Evolutionary conservation across 148 eudicot genomes (phyloP).

Genomic region (Rhododendron ovatum): DNA sequence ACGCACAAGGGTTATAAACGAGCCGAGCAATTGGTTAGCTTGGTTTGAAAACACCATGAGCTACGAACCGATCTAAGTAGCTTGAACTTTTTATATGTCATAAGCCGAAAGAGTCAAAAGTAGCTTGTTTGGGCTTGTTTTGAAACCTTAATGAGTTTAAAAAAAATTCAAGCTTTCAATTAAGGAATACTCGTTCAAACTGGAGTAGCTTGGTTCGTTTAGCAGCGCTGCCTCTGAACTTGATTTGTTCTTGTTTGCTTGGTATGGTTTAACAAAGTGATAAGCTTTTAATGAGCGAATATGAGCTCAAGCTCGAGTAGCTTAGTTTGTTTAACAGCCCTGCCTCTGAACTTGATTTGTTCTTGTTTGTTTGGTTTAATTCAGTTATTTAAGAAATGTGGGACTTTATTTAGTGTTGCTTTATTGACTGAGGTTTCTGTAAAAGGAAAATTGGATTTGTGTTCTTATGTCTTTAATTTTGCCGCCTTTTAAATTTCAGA

Average conservation of each 20-base stretch:
- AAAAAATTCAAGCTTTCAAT: not conserved
- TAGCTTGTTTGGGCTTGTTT: not conserved
- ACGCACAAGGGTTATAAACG: not conserved
- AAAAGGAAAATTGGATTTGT: not conserved
- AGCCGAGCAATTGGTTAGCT: not conserved
- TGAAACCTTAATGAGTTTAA: not conserved
- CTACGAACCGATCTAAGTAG: not conserved
- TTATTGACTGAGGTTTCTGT: not conserved
- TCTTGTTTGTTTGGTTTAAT: not conserved
- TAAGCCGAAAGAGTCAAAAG: not conserved
- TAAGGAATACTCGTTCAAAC: not conserved
- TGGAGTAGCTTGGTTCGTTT: not conserved
- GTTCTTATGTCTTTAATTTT: not conserved
- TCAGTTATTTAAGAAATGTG: not conserved
- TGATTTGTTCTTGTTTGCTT: not conserved
- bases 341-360: not conserved
- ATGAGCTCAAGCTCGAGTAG: not conserved
- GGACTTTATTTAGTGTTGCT: not conserved
- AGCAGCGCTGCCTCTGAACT: not conserved
- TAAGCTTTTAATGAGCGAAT: not conserved
- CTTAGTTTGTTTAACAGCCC: not conserved
- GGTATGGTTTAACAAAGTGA: not conserved
- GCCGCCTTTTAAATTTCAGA: not conserved
- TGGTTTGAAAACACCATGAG: not conserved
- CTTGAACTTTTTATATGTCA: not conserved